Evolutionary conservation across 139 green algal genomes (phyloP), one percentile per base, ranked within the genome.

Genomic region (Closterium sp.): DNA sequence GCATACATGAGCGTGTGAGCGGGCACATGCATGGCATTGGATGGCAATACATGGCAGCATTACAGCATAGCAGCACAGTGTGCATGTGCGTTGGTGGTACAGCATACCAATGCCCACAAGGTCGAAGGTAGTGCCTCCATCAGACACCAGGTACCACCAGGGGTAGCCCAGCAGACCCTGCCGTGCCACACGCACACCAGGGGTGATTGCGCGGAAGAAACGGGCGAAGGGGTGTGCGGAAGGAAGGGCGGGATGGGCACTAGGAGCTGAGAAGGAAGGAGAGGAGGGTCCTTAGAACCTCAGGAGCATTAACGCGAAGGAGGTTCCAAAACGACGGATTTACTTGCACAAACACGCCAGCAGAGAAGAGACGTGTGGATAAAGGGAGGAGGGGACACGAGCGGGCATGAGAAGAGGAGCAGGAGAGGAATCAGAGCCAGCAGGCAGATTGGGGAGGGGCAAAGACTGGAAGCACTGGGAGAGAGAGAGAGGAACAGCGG

Each of bases 61-160:
- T 4, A 50, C 38, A 50, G 38, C 7, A 13, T 7, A 50, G 38
- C 38, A 17, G 62, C 62, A 27, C 62, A 24, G 62, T 24, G 62
- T 27, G 17, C 62, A 2, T 0, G 38, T 13, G 1, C 62, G n/a
- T n/a, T n/a, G n/a, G n/a, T n/a, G n/a, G n/a, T n/a, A n/a, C n/a
- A n/a, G n/a, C n/a, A 27, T 79, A 79, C 62, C 62, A 79, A 79
- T 79, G 62, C 62, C 62, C 9, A 92, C 86, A 5, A 92, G 90
- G 30, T 92, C 90, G 9, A 92, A 91, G 10, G 42, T 24, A 1
- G 90, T 92, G n/a, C 21, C 90, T 11, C 90, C 90, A 24, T 92
- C 90, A 30, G 90, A 90, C 31, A 85, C 90, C 1, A 92, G 86
- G 73, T 92, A 92, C 90, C 90, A 92, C 90, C 90, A 92, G 38